phyloP scores from a whole-genome alignment of 139 green algal species.

The Auxenochlorella pyrenoidosa region DNA sequence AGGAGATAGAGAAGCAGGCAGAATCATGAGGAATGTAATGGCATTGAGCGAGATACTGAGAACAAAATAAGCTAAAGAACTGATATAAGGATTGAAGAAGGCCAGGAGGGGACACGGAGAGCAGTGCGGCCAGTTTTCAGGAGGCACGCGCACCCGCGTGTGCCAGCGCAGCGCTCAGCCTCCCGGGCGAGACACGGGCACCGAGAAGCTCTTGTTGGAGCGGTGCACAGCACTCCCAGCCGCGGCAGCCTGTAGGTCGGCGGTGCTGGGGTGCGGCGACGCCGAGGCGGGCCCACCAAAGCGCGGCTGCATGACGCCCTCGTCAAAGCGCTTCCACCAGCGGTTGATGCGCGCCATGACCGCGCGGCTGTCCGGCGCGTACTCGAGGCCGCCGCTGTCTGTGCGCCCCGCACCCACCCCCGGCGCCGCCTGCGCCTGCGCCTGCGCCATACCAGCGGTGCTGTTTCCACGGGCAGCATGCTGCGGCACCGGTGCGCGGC shows the following conservation, averaged over 20 bases:
- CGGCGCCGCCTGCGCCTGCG: neutral
- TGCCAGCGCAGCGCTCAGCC: neutral
- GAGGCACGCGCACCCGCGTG: too few species aligned
- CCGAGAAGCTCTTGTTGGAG: conserved; percentile 10
- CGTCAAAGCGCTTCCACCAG: conserved; percentile 62
- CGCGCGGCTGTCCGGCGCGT: conserved; percentile 26
- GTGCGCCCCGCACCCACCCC: neutral
- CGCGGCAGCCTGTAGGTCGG: neutral
- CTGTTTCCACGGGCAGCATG: neutral
- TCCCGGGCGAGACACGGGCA: neutral
- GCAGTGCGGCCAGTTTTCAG: neutral
- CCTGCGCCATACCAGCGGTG: neutral
- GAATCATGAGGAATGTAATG: neutral
- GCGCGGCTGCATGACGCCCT: conserved; percentile 57
- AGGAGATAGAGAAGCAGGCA: neutral
- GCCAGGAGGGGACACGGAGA: too few species aligned
- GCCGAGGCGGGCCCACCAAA: conserved; percentile 54
- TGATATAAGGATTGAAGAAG: neutral
- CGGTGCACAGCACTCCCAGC: neutral
- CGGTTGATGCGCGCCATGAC: conserved; percentile 33
- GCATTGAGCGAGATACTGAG: neutral
- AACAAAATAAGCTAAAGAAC: too few species aligned
- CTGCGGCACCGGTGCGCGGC: neutral
- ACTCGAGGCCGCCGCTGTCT: conserved; percentile 17
- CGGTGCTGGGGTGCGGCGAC: neutral